Base-by-base conservation (phyloP, 2,329 filamentous ascomycete species). In the Fusarium bulbicola region DNA sequence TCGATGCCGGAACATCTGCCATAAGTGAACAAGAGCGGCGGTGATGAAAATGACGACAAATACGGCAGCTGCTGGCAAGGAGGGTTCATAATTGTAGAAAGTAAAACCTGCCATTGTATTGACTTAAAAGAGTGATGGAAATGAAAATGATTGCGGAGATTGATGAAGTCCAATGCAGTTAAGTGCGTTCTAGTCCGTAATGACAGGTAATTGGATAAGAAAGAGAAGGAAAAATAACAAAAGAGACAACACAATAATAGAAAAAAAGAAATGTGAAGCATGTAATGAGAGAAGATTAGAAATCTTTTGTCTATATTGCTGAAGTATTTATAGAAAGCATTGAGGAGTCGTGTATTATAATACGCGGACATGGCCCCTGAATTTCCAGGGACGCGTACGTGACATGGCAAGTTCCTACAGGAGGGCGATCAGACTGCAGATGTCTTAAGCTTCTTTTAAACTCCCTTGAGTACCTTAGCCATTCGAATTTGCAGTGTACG, bases 51-150 rank as follows among this genome's bases (percentile, higher is more conserved):
- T 61, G 10, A 80, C 76, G 21, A 82, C 76, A 59, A 86, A 86
- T 30, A 83, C 70, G 18, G 81, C 79, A 4, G 86, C 86, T 3
- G 83, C 82, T 1, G 80, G 77, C 6, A 83, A 72, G 2, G 83
- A 85, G 2, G 86, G 86, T 24, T 84, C 76, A 73, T 88, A 88
- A 46, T 84, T 84, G 76, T 88, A 88, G 26, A 79, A 74, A 12
- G 63, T 63, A 26, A 60, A 76, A 2, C 30, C 54, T 5, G 40
- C 30, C 54, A 58, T 58, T 0, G 2, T 28, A 4, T 2, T 15
- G 18, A 18, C 11, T 10, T n/a, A 3, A 9, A 14, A 26, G 7
- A 46, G 13, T 36, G 40, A 26, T 14, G 32, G 32, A 34, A 34
- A 34, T 34, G 32, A 34, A 34, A 34, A 32, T 3, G 18, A 46